phyloP scores from a whole-genome alignment of 768 basidiomycete species.

The Russula emetica region DNA sequence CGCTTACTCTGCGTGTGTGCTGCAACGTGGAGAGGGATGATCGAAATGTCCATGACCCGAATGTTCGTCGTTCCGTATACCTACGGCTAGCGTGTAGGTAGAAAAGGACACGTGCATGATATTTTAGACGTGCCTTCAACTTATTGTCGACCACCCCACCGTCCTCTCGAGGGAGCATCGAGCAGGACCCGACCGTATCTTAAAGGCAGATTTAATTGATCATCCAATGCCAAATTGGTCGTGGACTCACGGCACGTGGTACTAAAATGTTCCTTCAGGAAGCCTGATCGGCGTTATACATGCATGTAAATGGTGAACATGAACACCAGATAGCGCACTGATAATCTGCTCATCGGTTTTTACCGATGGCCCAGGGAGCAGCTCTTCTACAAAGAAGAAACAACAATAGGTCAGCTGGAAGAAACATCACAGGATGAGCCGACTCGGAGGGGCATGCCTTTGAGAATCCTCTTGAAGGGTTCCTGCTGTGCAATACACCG shows the following conservation, averaged over 20 bases:
- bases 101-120: background rate
- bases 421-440: background rate
- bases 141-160: slow-evolving; percentile 27
- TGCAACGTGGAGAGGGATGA: slow-evolving; percentile 32
- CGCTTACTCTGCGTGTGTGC: slow-evolving; percentile 28
- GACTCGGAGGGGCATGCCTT: slow-evolving; percentile 4
- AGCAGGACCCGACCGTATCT: slow-evolving; percentile 24
- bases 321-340: background rate
- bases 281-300: background rate
- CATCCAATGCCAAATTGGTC: too few species aligned
- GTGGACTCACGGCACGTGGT: slow-evolving; percentile 17
- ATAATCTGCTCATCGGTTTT: slow-evolving; percentile 24
- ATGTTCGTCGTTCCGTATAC: slow-evolving; percentile 35
- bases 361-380: slow-evolving; percentile 19
- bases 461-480: slow-evolving; percentile 26
- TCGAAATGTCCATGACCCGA: slow-evolving; percentile 33
- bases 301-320: background rate
- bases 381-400: slow-evolving; percentile 12
- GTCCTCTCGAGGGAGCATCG: slow-evolving; percentile 26
- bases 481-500: slow-evolving; percentile 25
- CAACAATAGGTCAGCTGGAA: background rate
- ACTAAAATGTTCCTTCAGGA: background rate
- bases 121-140: slow-evolving; percentile 14
- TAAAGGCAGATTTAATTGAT: background rate
- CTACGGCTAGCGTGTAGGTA: background rate